Percentiles rank a stretch among this genome's conserved stretches.
phyloP scores from a whole-genome alignment of 768 basidiomycete species.

The Agaricus sinodeliciosus region DNA sequence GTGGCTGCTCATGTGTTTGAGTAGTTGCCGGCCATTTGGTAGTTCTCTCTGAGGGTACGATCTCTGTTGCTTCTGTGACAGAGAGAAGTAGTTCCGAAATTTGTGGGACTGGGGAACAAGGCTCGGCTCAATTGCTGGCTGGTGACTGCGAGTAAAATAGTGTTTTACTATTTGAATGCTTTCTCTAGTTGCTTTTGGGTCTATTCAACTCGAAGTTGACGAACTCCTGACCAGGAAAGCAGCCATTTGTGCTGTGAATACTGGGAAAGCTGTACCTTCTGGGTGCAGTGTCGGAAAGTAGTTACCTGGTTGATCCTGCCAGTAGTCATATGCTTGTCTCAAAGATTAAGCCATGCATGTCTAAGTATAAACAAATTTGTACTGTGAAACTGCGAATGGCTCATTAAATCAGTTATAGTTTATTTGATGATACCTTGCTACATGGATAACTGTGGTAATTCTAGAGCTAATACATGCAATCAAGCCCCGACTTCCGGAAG shows the following conservation, averaged over 20 bases:
- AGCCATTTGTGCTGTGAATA: constrained; percentile 8
- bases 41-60: constrained; percentile 31
- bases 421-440: constrained; percentile 72
- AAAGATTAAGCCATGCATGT: constrained; percentile 83
- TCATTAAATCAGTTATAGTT: constrained; percentile 83
- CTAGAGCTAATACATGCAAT: constrained; percentile 72
- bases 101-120: constrained; percentile 43
- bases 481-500: constrained; percentile 64
- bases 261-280: not conserved
- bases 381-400: constrained; percentile 78
- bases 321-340: constrained; percentile 83
- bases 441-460: constrained; percentile 79
- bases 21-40: constrained; percentile 23
- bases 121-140: constrained; percentile 23
- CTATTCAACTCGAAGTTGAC: constrained; percentile 10
- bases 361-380: constrained; percentile 69
- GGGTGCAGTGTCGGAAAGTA: constrained; percentile 30
- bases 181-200: constrained; percentile 6
- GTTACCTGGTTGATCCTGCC: constrained; percentile 83
- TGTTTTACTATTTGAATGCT: constrained; percentile 7
- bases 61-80: constrained; percentile 25
- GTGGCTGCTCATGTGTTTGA: constrained; percentile 13
- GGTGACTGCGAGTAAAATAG: constrained; percentile 4
- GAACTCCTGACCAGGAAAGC: constrained; percentile 21
- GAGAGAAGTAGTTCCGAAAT: constrained; percentile 28